Evolutionary conservation across 345 rosid species (phyloP).

Genomic region (Erucastrum elatum): DNA sequence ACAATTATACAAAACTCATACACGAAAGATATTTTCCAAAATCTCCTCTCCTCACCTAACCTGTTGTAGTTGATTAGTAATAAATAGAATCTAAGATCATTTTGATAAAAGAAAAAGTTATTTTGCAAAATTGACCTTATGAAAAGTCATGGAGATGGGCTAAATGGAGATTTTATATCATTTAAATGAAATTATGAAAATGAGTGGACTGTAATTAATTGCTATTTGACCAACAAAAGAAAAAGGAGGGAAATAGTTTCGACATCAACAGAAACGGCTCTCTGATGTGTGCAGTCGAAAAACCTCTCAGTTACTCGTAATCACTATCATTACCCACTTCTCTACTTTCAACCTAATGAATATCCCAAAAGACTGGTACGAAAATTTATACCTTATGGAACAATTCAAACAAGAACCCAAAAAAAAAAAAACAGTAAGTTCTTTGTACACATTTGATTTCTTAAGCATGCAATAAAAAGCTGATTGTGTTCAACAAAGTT

Average conservation of each 20-base stretch:
- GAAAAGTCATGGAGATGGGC: background rate
- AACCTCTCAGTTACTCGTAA: background rate
- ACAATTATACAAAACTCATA: background rate
- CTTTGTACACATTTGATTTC: conserved; percentile 31
- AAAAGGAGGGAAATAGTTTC: background rate
- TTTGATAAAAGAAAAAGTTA: background rate
- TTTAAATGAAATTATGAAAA: background rate
- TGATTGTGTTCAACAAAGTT: conserved; percentile 12
- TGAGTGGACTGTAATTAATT: background rate
- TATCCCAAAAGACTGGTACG: background rate
- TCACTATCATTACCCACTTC: background rate
- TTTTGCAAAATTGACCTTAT: background rate
- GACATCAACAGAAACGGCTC: background rate
- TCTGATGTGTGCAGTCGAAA: background rate
- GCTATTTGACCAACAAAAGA: background rate
- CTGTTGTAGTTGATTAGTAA: no score
- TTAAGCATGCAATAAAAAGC: conserved; percentile 1
- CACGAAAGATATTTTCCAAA: no score
- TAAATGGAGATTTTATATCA: background rate
- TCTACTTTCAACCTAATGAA: background rate
- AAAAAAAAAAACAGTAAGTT: background rate
- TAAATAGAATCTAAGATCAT: background rate
- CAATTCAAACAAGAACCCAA: background rate
- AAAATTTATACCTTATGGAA: background rate
- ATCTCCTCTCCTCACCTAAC: no score